A percentile compares a stretch with the other conserved stretches of the same genome.
Evolutionary conservation across 2,329 filamentous ascomycete genomes (phyloP).

Genomic region (Aspergillus tamarii): DNA sequence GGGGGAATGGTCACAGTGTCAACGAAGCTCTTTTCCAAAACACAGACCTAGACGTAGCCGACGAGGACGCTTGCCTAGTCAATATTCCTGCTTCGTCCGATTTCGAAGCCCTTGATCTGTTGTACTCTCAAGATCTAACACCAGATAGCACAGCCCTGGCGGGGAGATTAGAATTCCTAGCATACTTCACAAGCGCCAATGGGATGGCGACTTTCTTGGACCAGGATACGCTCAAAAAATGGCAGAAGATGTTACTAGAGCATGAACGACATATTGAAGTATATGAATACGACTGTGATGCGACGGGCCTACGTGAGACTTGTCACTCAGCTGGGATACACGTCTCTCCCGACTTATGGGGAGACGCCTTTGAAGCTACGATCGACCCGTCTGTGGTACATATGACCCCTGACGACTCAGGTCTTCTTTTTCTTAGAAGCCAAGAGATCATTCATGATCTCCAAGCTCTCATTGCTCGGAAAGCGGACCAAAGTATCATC

Average conservation of each 20-base stretch:
- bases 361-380: neutral
- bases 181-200: conserved; percentile 26
- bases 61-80: neutral
- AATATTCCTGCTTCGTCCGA: conserved; percentile 16
- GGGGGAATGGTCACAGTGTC: neutral
- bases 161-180: conserved; percentile 25
- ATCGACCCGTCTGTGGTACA: conserved; percentile 13
- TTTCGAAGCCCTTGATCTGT: conserved; percentile 22
- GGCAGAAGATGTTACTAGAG: conserved; percentile 22
- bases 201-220: conserved; percentile 28
- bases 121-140: conserved; percentile 15
- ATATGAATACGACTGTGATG: neutral
- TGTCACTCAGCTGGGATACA: too few relatives aligned
- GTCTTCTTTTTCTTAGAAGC: conserved; percentile 9
- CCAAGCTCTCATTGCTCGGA: conserved; percentile 11
- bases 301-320: neutral
- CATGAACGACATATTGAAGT: neutral
- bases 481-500: conserved; percentile 16
- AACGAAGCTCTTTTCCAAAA: neutral
- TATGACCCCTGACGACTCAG: neutral
- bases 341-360: neutral
- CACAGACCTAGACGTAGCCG: neutral
- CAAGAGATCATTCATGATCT: conserved; percentile 18
- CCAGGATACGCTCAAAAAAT: conserved; percentile 18
- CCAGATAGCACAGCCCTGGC: conserved; percentile 19